Conservation (phyloP, 2,329 filamentous ascomycete species). For the Colletotrichum sp. region DNA sequence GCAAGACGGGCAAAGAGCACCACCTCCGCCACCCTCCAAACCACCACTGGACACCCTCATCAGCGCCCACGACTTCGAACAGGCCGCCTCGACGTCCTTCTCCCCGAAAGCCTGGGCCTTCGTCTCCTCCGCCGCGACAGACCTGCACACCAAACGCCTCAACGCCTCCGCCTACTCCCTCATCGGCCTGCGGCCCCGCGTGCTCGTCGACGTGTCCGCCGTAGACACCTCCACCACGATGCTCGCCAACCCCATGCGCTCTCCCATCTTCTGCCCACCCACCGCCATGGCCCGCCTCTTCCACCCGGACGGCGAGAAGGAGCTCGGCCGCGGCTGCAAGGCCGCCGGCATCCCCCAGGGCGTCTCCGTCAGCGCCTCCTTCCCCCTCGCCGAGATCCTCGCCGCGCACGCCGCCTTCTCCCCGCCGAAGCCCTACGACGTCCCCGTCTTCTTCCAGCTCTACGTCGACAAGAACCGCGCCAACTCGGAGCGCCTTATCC, state of each 20-base stretch:
- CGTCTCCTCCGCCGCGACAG: slow-evolving; percentile 70
- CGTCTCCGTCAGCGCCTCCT: slow-evolving; percentile 67
- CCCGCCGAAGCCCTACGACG: slow-evolving; percentile 27
- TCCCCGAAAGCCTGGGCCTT: slow-evolving; percentile 73
- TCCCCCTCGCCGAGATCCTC: slow-evolving; percentile 57
- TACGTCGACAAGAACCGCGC: slow-evolving; percentile 63
- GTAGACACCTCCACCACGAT: slow-evolving; percentile 59
- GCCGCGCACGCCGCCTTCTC: neutral
- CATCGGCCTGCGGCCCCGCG: slow-evolving; percentile 64
- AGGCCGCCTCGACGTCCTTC: slow-evolving; percentile 58
- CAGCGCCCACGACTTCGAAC: slow-evolving; percentile 64
- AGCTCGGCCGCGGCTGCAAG: slow-evolving; percentile 17
- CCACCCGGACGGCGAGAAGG: slow-evolving; percentile 65
- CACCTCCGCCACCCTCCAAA: slow-evolving; percentile 28
- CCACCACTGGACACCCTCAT: slow-evolving; percentile 60
- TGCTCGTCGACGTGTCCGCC: slow-evolving; percentile 59
- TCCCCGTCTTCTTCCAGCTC: slow-evolving; percentile 61
- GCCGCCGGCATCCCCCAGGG: slow-evolving; percentile 60
- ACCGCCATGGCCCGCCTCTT: slow-evolving; percentile 69
- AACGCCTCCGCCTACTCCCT: slow-evolving; percentile 60
- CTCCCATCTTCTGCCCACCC: slow-evolving; percentile 69
- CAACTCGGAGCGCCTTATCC: slow-evolving; percentile 56
- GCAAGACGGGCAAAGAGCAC: neutral
- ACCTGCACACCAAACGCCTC: slow-evolving; percentile 58
- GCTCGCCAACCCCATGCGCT: slow-evolving; percentile 54